Percentiles rank a stretch among this genome's conserved stretches.
phyloP scores from a whole-genome alignment of 106 monocot species.

The Agapanthus africanus region DNA sequence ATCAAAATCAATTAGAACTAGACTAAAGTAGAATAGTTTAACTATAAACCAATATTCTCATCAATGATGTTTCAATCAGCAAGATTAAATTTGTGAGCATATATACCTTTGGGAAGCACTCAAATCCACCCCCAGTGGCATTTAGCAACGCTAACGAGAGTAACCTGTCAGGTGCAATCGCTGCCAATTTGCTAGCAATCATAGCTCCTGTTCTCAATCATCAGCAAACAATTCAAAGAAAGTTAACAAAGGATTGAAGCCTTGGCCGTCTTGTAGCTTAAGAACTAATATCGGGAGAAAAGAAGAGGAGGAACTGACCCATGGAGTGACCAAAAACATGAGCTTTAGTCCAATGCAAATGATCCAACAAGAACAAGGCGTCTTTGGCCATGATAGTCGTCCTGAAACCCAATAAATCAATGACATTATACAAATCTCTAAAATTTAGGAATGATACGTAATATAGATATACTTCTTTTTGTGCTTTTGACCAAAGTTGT shows the following conservation, averaged over 20 bases:
- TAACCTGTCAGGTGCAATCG: slow-evolving; percentile 69
- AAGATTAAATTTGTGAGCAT: background rate
- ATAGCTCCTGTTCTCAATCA: slow-evolving; percentile 50
- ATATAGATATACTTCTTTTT: no score
- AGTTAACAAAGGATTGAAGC: background rate
- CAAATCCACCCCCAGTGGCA: slow-evolving; percentile 88
- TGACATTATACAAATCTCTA: background rate
- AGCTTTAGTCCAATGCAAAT: slow-evolving; percentile 87
- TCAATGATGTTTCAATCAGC: background rate
- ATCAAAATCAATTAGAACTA: background rate
- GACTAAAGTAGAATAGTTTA: background rate
- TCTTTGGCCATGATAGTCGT: slow-evolving; percentile 89
- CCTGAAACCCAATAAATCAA: slow-evolving; percentile 29
- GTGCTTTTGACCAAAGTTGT: no score
- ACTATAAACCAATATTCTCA: background rate
- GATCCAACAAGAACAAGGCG: slow-evolving; percentile 80
- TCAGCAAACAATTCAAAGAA: slow-evolving; percentile 1
- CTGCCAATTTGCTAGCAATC: slow-evolving; percentile 94
- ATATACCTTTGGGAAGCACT: slow-evolving; percentile 90
- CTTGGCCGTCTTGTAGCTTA: background rate
- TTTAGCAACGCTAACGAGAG: slow-evolving; percentile 88
- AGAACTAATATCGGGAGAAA: background rate
- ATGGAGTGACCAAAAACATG: slow-evolving; percentile 99
- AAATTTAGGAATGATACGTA: background rate
- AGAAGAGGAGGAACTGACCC: slow-evolving; percentile 45